phyloP scores from a whole-genome alignment of 2,329 filamentous ascomycete species.

The Beauveria caledonica region DNA sequence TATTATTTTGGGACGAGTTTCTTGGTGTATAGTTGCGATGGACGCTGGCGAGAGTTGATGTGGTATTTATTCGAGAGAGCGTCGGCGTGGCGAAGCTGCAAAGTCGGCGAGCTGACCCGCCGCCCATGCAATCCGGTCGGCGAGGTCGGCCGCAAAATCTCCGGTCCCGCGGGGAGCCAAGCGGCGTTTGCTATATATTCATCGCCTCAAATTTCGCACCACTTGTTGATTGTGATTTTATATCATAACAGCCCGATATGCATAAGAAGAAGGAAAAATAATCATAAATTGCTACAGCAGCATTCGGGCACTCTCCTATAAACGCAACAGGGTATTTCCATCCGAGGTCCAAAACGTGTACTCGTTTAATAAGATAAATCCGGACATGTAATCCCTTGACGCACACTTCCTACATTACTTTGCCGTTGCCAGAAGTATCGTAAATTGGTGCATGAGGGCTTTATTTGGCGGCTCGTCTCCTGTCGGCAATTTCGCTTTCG shows the following conservation, averaged over 20 bases:
- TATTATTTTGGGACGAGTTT: too few relatives aligned
- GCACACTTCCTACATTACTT: neutral
- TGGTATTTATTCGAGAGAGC: neutral
- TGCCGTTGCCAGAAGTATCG: neutral
- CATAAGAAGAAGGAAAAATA: too few relatives aligned
- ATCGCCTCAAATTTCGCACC: too few relatives aligned
- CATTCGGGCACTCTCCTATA: neutral
- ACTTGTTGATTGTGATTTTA: too few relatives aligned
- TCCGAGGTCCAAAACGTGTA: neutral
- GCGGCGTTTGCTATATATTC: neutral
- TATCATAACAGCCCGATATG: too few relatives aligned
- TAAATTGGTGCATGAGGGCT: neutral
- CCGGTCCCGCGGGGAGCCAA: neutral
- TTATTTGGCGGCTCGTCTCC: conserved; percentile 13
- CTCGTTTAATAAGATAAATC: neutral
- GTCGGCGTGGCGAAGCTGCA: neutral
- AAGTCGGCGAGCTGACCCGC: conserved; percentile 7
- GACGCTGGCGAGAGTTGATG: neutral
- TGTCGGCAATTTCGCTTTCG: conserved; percentile 35
- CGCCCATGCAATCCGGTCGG: neutral
- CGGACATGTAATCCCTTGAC: neutral
- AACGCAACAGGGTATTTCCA: neutral
- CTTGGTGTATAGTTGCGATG: neutral
- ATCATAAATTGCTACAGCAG: too few relatives aligned
- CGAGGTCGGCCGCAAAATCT: neutral